phyloP scores from a whole-genome alignment of 225 moss, liverwort and hornwort species.

The Neckera pumila region DNA sequence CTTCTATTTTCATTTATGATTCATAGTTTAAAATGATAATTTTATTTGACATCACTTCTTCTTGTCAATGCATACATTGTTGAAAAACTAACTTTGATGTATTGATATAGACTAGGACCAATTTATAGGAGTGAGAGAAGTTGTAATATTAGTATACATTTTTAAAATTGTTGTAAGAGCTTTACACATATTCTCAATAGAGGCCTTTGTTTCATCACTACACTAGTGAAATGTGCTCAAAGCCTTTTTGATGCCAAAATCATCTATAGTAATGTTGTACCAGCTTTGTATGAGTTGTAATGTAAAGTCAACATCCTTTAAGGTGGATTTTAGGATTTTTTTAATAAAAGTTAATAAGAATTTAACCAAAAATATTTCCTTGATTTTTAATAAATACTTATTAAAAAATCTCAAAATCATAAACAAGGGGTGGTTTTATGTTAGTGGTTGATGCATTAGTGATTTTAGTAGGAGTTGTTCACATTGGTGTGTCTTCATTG shows the following conservation, averaged over 20 bases:
- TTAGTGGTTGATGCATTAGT: no score
- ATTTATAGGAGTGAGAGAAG: background rate
- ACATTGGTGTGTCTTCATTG: background rate
- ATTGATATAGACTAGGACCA: background rate
- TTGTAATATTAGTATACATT: background rate
- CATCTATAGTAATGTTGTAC: no score
- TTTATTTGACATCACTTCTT: background rate
- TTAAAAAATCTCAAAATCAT: no score
- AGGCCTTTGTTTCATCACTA: background rate
- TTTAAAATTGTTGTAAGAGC: background rate
- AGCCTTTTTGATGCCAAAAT: no score
- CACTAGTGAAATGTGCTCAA: background rate
- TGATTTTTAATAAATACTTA: no score
- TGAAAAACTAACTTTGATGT: background rate
- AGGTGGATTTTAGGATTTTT: no score
- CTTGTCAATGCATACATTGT: background rate
- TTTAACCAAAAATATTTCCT: no score
- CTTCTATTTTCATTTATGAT: background rate
- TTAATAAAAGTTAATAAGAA: no score
- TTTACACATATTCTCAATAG: background rate
- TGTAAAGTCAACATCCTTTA: no score
- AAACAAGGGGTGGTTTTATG: background rate
- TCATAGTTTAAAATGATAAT: background rate
- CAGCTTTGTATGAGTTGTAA: no score
- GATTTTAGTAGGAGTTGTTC: background rate